phyloP scores from a whole-genome alignment of 2,329 filamentous ascomycete genomes.

The Fusarium sp. region DNA sequence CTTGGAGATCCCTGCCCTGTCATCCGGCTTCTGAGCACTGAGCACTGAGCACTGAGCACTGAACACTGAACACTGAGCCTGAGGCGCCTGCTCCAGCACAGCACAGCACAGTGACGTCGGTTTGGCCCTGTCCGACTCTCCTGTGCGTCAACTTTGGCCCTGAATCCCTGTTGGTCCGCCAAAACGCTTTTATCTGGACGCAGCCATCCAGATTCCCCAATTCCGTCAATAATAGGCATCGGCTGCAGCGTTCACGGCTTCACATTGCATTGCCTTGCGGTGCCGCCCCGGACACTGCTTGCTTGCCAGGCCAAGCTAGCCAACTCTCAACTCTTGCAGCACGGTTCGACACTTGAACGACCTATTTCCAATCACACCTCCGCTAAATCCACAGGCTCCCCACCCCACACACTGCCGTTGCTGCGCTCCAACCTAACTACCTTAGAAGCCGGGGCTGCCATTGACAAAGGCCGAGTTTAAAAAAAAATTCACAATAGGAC shows the following conservation, averaged over 20 bases:
- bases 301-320: background rate
- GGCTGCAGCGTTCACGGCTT: slow-evolving; percentile 13
- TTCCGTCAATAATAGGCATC: slow-evolving; percentile 17
- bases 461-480: slow-evolving; percentile 17
- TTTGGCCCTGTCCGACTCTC: slow-evolving; percentile 16
- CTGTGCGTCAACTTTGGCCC: slow-evolving; percentile 21
- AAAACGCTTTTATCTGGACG: slow-evolving; percentile 7
- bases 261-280: background rate
- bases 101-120: slow-evolving; percentile 30
- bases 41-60: slow-evolving; percentile 15
- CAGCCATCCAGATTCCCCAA: slow-evolving; percentile 8
- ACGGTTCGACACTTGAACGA: slow-evolving; percentile 20
- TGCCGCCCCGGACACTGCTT: background rate
- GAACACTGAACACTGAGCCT: slow-evolving; percentile 8
- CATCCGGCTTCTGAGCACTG: slow-evolving; percentile 20
- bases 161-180: slow-evolving; percentile 23
- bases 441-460: slow-evolving; percentile 34
- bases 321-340: slow-evolving; percentile 8
- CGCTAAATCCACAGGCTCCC: slow-evolving; percentile 29
- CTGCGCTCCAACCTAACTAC: slow-evolving; percentile 20
- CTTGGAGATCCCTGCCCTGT: slow-evolving; percentile 27
- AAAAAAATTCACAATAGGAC: slow-evolving; percentile 30
- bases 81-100: slow-evolving; percentile 9
- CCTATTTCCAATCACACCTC: slow-evolving; percentile 41
- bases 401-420: slow-evolving; percentile 27